Percentiles rank a stretch among this genome's conserved stretches.
phyloP scores from a whole-genome alignment of 2,329 filamentous ascomycete species.

The Exutisphaerella laricina region DNA sequence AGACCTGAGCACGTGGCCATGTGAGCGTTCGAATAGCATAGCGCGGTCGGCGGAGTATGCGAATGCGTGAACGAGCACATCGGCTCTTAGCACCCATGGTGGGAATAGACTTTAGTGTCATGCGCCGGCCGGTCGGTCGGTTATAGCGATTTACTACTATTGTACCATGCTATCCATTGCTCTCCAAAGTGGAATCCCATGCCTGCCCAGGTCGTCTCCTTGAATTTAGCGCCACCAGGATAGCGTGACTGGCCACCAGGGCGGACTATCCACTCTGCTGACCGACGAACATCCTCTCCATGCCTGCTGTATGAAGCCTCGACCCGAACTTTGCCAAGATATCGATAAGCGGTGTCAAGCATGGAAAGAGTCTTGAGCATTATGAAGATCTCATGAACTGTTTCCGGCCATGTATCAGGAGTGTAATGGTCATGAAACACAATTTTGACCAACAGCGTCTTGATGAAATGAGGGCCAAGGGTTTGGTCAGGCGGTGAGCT shows the following conservation, averaged over 20 bases:
- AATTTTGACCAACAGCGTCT: constrained; percentile 17
- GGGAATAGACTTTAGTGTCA: no score
- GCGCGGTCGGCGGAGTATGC: no score
- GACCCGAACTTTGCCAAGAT: constrained; percentile 14
- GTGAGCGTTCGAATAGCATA: no score
- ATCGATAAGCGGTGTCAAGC: constrained; percentile 16
- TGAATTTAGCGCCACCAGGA: neutral
- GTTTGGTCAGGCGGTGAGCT: constrained; percentile 6
- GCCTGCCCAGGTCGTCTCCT: constrained; percentile 15
- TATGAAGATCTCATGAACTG: constrained; percentile 17
- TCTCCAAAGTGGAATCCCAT: constrained; percentile 15
- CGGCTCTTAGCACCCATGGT: no score
- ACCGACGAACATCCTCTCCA: constrained; percentile 7
- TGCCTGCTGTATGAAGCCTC: constrained; percentile 6
- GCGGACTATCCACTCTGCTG: constrained; percentile 10
- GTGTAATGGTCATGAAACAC: constrained; percentile 24
- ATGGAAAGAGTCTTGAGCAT: constrained; percentile 18
- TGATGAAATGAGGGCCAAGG: constrained; percentile 14
- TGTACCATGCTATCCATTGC: constrained; percentile 6
- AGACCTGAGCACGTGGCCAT: no score
- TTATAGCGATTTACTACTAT: neutral
- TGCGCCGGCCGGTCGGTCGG: constrained; percentile 1
- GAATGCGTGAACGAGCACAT: no score
- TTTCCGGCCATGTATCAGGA: constrained; percentile 17
- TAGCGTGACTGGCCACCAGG: neutral